A percentile compares a stretch with the other conserved stretches of the same genome.
Evolutionary conservation across 2,329 filamentous ascomycete genomes (phyloP).

Genomic region (Shiraia sp.): DNA sequence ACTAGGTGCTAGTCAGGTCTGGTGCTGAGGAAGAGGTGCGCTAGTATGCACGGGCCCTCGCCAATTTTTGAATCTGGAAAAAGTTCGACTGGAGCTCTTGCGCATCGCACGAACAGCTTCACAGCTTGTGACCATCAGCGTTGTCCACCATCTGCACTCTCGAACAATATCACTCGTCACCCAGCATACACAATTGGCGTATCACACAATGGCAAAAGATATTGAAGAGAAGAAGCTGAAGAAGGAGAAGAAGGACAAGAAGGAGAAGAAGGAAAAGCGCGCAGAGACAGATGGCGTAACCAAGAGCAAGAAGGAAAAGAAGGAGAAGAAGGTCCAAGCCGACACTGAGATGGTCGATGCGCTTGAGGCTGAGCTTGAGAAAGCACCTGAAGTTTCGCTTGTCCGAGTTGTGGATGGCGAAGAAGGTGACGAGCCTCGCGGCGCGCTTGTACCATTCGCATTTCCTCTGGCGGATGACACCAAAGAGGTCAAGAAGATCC

Average conservation of each 20-base stretch:
- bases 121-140: slow-evolving; percentile 6
- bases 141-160: not conserved
- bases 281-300: slow-evolving; percentile 44
- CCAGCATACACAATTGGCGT: slow-evolving; percentile 4
- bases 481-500: slow-evolving; percentile 70
- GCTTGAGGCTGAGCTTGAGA: slow-evolving; percentile 61
- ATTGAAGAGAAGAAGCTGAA: slow-evolving; percentile 45
- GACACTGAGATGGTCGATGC: slow-evolving; percentile 59
- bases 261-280: slow-evolving; percentile 73
- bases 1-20: too few species aligned
- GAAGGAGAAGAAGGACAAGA: slow-evolving; percentile 66
- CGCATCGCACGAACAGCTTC: slow-evolving; percentile 13
- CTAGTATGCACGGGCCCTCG: slow-evolving; percentile 6
- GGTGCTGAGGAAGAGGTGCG: slow-evolving; percentile 5
- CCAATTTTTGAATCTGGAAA: slow-evolving; percentile 20
- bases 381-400: slow-evolving; percentile 60
- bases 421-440: slow-evolving; percentile 49
- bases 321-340: slow-evolving; percentile 70
- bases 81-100: slow-evolving; percentile 19
- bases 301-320: slow-evolving; percentile 61
- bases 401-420: slow-evolving; percentile 46
- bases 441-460: slow-evolving; percentile 79
- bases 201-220: slow-evolving; percentile 42
- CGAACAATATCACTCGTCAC: not conserved
- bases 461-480: slow-evolving; percentile 74